These are phyloP conservation scores for Talaromyces sp. DNA, from an alignment of 2,329 filamentous ascomycete genomes.

Conservation along the genomic window DNA sequence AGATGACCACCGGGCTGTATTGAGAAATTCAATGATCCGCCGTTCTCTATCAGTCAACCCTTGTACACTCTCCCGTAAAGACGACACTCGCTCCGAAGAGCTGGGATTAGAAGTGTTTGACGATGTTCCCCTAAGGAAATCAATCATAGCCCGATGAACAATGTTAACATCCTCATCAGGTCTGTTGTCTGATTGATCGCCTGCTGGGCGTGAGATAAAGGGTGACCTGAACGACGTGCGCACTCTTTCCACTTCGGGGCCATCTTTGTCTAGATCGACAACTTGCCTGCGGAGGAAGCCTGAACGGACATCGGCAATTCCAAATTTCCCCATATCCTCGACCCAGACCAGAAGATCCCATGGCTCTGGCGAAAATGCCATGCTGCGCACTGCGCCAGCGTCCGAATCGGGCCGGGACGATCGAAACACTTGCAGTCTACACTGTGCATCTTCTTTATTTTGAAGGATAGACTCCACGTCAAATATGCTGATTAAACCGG, in stretches of 20 bases:
- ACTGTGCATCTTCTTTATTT: constrained; percentile 14
- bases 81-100: constrained; percentile 18
- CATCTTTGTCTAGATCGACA: constrained; percentile 30
- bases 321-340: constrained; percentile 62
- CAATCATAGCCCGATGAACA: constrained; percentile 18
- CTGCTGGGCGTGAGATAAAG: constrained; percentile 15
- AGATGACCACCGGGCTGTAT: constrained; percentile 35
- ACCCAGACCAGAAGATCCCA: constrained; percentile 92
- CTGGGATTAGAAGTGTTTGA: constrained; percentile 15
- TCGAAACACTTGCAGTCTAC: constrained; percentile 66
- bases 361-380: constrained; percentile 85
- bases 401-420: constrained; percentile 68
- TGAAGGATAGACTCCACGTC: constrained; percentile 30
- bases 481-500: constrained; percentile 42
- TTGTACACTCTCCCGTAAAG: constrained; percentile 29
- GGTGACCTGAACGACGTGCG: constrained; percentile 23
- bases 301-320: constrained; percentile 43
- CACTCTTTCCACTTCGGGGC: constrained; percentile 27
- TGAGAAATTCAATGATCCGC: constrained; percentile 38
- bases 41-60: constrained; percentile 38
- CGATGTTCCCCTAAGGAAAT: constrained; percentile 19
- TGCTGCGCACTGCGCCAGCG: constrained; percentile 76
- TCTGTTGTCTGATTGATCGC: constrained; percentile 12
- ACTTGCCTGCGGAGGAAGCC: constrained; percentile 41
- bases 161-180: constrained; percentile 17